A percentile compares a stretch with the other conserved stretches of the same genome.
These are phyloP conservation scores for Penicillium roqueforti DNA, from an alignment of 495 filamentous ascomycete genomes.

Conservation along the genomic window DNA sequence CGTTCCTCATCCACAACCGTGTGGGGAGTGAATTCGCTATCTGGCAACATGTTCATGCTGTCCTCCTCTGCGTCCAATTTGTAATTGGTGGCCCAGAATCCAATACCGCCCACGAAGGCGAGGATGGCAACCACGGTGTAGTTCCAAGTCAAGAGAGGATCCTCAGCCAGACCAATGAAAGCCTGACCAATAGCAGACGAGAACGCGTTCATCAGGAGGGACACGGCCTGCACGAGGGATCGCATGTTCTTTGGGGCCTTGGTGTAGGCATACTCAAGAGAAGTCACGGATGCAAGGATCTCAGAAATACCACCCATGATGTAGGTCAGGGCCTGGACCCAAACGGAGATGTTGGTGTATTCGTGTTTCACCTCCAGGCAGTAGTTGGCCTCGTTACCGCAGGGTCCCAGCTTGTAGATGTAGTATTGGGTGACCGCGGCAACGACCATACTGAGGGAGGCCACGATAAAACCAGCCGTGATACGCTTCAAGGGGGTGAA, in stretches of 20 bases:
- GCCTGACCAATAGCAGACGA: slow-evolving; percentile 65
- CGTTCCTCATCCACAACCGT: slow-evolving; percentile 19
- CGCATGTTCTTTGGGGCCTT: slow-evolving; percentile 78
- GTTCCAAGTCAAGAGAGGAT: slow-evolving; percentile 64
- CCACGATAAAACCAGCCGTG: slow-evolving; percentile 60
- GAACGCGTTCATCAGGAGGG: slow-evolving; percentile 67
- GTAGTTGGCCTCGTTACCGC: slow-evolving; percentile 49
- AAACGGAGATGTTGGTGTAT: slow-evolving; percentile 54
- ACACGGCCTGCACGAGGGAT: slow-evolving; percentile 63
- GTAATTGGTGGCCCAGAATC: slow-evolving; percentile 61
- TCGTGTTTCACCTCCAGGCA: slow-evolving; percentile 32
- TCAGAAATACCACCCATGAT: slow-evolving; percentile 68
- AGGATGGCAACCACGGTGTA: slow-evolving; percentile 61
- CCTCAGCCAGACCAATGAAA: slow-evolving; percentile 57
- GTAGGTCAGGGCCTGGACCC: slow-evolving; percentile 61
- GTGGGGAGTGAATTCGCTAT: slow-evolving; percentile 19
- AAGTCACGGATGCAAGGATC: slow-evolving; percentile 64
- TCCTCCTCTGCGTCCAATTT: slow-evolving; percentile 61
- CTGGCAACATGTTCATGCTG: slow-evolving; percentile 48
- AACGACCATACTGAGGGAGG: slow-evolving; percentile 59
- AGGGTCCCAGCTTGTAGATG: slow-evolving; percentile 62
- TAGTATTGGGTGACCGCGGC: slow-evolving; percentile 64
- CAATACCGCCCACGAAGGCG: slow-evolving; percentile 52
- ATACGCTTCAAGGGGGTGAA: slow-evolving; percentile 75
- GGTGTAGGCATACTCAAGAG: slow-evolving; percentile 69